Percentiles rank a stretch among this genome's conserved stretches.
Conservation (phyloP, 306 rosid genomes). For the Cucumis melo region DNA sequence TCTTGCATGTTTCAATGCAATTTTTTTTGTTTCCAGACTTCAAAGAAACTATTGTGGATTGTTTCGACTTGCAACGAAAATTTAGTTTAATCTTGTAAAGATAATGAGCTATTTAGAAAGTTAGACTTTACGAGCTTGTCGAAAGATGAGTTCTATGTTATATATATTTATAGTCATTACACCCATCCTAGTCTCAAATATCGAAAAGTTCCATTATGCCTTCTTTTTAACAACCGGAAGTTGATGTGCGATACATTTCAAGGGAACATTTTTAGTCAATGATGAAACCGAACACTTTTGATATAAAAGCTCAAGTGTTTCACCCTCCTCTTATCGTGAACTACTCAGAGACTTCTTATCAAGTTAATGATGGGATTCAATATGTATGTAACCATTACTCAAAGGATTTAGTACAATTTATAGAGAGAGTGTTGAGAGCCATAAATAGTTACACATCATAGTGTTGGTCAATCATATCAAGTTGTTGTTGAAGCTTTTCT, state of each 20-base stretch:
- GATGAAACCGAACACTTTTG: not conserved
- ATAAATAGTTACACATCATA: constrained; percentile 36
- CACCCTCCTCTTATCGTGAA: not conserved
- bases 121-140: not conserved
- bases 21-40: constrained; percentile 59
- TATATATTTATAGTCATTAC: not conserved
- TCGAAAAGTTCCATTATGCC: not conserved
- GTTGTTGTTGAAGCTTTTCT: constrained; percentile 80
- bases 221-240: too few relatives aligned
- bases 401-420: not conserved
- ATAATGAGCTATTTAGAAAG: not conserved
- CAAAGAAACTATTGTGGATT: constrained; percentile 57
- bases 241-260: too few relatives aligned
- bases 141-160: not conserved
- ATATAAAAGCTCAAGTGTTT: not conserved
- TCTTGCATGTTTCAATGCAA: constrained; percentile 70
- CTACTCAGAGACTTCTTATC: not conserved
- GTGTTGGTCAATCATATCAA: constrained; percentile 55
- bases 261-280: too few relatives aligned
- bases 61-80: constrained; percentile 40
- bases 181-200: not conserved
- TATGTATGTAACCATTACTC: not conserved
- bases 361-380: not conserved
- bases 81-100: not conserved
- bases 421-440: constrained; percentile 4